Evolutionary conservation across 805 yeast genomes (phyloP).

Genomic region (Kazachstania psychrophila): DNA sequence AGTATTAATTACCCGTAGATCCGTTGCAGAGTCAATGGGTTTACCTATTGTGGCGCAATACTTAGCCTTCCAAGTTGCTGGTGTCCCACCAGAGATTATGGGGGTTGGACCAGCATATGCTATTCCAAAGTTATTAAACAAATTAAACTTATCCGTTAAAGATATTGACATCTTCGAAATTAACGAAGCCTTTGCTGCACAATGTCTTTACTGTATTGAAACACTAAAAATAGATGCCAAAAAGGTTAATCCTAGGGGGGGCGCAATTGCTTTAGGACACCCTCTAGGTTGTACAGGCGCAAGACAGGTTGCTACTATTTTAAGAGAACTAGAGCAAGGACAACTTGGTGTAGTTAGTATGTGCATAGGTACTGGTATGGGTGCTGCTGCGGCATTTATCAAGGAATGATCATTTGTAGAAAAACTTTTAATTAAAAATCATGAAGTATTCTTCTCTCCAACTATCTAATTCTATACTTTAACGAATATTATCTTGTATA

Average conservation of each 20-base stretch:
- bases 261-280: constrained; percentile 94
- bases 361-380: constrained; percentile 99
- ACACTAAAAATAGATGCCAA: constrained; percentile 54
- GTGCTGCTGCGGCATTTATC: constrained; percentile 83
- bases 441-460: background rate
- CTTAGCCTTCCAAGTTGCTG: constrained; percentile 69
- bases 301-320: constrained; percentile 81
- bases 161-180: constrained; percentile 77
- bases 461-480: background rate
- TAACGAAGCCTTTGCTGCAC: constrained; percentile 96
- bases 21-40: constrained; percentile 66
- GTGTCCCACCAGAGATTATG: constrained; percentile 96
- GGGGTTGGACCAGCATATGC: constrained; percentile 97
- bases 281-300: constrained; percentile 90
- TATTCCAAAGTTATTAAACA: constrained; percentile 71
- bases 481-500: background rate
- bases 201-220: constrained; percentile 69
- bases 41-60: constrained; percentile 72
- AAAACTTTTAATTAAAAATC: too few species aligned
- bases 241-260: constrained; percentile 86
- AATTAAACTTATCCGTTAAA: constrained; percentile 46
- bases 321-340: constrained; percentile 70
- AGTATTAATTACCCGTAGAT: constrained; percentile 74
- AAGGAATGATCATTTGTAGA: constrained; percentile 62
- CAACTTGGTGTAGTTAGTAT: constrained; percentile 86